Evolutionary conservation across 1,284 basidiomycete genomes (phyloP).

Genomic region (Ganoderma multipileum): DNA sequence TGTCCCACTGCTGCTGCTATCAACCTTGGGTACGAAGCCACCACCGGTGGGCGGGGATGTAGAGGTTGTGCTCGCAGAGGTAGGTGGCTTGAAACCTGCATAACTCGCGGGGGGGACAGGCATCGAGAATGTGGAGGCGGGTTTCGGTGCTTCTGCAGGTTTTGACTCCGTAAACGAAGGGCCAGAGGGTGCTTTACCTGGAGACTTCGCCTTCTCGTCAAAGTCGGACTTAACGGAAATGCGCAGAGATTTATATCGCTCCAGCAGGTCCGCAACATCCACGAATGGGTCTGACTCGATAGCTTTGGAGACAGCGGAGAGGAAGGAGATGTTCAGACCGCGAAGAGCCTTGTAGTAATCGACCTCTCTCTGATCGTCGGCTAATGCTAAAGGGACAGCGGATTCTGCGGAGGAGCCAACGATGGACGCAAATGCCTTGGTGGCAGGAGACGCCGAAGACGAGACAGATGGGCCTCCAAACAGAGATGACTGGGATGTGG

Average conservation of each 20-base stretch:
- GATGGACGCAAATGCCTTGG: slow-evolving; percentile 45
- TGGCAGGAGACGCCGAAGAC: slow-evolving; percentile 43
- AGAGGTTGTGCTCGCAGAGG: slow-evolving; percentile 9
- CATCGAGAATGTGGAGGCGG: slow-evolving; percentile 39
- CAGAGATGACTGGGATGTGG: slow-evolving; percentile 17
- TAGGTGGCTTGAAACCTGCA: slow-evolving; percentile 34
- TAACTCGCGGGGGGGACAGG: slow-evolving; percentile 49
- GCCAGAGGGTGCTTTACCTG: slow-evolving; percentile 9
- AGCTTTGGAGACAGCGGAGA: slow-evolving; percentile 66
- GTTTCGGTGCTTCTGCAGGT: slow-evolving; percentile 10
- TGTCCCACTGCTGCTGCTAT: slow-evolving; percentile 13
- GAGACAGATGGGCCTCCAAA: slow-evolving; percentile 31
- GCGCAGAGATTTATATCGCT: slow-evolving; percentile 71
- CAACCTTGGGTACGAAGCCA: slow-evolving; percentile 26
- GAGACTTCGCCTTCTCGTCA: slow-evolving; percentile 46
- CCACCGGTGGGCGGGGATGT: slow-evolving; percentile 8
- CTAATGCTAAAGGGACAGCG: slow-evolving; percentile 23
- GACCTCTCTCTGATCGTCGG: slow-evolving; percentile 45
- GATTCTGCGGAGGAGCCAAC: slow-evolving; percentile 28
- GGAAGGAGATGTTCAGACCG: slow-evolving; percentile 80
- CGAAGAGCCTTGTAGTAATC: slow-evolving; percentile 80
- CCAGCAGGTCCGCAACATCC: slow-evolving; percentile 68
- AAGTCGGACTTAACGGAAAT: slow-evolving; percentile 64
- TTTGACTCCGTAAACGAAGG: slow-evolving; percentile 7
- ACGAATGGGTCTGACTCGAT: slow-evolving; percentile 79